These are phyloP conservation scores for Guadua angustifolia DNA, from an alignment of 176 grass and related monocot genomes.

Conservation along the genomic window DNA sequence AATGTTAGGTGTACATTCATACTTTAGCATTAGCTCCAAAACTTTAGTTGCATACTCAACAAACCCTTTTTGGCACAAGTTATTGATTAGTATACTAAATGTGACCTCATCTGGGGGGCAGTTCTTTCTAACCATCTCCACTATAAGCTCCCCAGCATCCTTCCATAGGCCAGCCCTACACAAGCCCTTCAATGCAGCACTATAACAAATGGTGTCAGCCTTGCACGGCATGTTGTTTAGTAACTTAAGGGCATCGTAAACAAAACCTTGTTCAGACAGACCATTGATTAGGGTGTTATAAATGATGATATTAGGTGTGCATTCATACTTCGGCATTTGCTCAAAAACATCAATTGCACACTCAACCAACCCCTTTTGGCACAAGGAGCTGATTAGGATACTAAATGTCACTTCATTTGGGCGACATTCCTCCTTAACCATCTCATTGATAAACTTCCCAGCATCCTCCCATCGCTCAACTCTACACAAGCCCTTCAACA, in stretches of 20 bases:
- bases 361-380: constrained; percentile 18
- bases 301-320: constrained; percentile 10
- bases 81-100: constrained; percentile 25
- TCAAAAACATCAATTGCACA: constrained; percentile 27
- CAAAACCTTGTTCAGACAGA: neutral
- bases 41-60: constrained; percentile 20
- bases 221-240: constrained; percentile 19
- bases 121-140: constrained; percentile 27
- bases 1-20: constrained; percentile 3
- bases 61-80: constrained; percentile 30
- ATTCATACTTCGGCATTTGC: constrained; percentile 29
- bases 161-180: constrained; percentile 15
- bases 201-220: constrained; percentile 17
- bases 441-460: constrained; percentile 14
- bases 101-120: constrained; percentile 30
- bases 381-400: constrained; percentile 22
- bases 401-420: constrained; percentile 23
- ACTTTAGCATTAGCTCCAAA: constrained; percentile 6
- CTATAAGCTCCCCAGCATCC: neutral
- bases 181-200: constrained; percentile 28
- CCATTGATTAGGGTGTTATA: constrained; percentile 29
- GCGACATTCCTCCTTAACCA: constrained; percentile 3
- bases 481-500: constrained; percentile 37
- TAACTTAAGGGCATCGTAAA: constrained; percentile 12
- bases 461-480: constrained; percentile 9